A percentile compares a stretch with the other conserved stretches of the same genome.
These are phyloP conservation scores for Tetratostichococcus sp. DNA, from an alignment of 139 green algal genomes.

Conservation along the genomic window DNA sequence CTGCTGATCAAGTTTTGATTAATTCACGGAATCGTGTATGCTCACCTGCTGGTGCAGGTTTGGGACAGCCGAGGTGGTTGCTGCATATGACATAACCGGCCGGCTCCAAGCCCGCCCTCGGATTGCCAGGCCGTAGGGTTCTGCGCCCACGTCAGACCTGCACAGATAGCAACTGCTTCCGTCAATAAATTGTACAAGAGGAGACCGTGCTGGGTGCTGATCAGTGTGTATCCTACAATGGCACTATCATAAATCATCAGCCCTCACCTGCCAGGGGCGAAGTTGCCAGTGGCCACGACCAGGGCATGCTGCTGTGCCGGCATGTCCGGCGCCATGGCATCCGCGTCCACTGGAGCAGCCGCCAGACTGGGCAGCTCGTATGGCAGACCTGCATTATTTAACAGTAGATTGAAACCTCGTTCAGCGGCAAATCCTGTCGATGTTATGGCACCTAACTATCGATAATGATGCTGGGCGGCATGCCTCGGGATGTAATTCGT, in stretches of 20 bases:
- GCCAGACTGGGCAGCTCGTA: constrained; percentile 13
- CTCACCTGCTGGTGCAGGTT: neutral
- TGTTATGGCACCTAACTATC: no score
- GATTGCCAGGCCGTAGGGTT: neutral
- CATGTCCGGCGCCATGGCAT: neutral
- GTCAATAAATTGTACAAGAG: no score
- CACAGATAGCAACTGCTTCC: no score
- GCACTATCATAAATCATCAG: no score
- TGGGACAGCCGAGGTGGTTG: neutral
- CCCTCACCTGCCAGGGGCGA: neutral
- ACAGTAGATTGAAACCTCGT: no score
- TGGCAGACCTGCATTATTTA: neutral
- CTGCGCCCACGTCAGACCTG: neutral
- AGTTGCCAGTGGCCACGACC: neutral
- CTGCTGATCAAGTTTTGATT: no score
- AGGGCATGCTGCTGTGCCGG: neutral
- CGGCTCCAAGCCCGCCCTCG: neutral
- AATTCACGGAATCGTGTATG: no score
- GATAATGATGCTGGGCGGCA: no score
- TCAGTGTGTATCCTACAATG: no score
- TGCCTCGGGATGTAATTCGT: no score
- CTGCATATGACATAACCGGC: neutral
- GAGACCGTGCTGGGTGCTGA: no score
- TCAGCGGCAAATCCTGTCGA: no score
- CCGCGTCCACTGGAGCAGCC: neutral